These are phyloP conservation scores for Ceriops tagal DNA, from an alignment of 345 rosid genomes.

Conservation along the genomic window DNA sequence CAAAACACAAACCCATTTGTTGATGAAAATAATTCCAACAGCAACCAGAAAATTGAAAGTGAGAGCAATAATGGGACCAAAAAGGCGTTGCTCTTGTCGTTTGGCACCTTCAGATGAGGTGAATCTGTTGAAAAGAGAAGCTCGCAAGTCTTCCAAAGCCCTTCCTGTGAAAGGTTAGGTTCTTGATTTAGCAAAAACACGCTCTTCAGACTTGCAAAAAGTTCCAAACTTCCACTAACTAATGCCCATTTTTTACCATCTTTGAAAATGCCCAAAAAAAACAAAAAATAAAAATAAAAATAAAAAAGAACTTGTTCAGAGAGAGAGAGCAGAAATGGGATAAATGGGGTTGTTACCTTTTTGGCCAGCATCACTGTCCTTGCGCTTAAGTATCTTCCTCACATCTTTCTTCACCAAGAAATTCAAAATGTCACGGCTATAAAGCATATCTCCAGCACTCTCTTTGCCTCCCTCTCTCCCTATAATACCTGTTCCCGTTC, in stretches of 20 bases:
- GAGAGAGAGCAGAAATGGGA: neutral
- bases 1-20: conserved; percentile 65
- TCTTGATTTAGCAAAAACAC: too few relatives aligned
- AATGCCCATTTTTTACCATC: too few relatives aligned
- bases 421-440: conserved; percentile 39
- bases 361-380: conserved; percentile 90
- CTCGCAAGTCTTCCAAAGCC: conserved; percentile 68
- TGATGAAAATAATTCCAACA: conserved; percentile 69
- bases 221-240: too few relatives aligned
- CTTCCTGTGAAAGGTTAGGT: conserved; percentile 38
- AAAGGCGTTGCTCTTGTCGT: conserved; percentile 55
- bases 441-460: conserved; percentile 25
- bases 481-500: too few relatives aligned
- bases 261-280: too few relatives aligned
- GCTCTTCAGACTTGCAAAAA: too few relatives aligned
- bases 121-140: conserved; percentile 62
- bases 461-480: neutral
- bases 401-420: conserved; percentile 54
- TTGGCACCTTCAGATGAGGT: conserved; percentile 56
- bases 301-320: neutral
- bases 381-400: conserved; percentile 80
- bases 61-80: conserved; percentile 65
- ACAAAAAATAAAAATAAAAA: too few relatives aligned
- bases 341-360: conserved; percentile 32
- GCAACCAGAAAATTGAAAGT: conserved; percentile 83